Evolutionary conservation across 2,329 filamentous ascomycete species (phyloP).

Genomic region (Blastomyces percursus): DNA sequence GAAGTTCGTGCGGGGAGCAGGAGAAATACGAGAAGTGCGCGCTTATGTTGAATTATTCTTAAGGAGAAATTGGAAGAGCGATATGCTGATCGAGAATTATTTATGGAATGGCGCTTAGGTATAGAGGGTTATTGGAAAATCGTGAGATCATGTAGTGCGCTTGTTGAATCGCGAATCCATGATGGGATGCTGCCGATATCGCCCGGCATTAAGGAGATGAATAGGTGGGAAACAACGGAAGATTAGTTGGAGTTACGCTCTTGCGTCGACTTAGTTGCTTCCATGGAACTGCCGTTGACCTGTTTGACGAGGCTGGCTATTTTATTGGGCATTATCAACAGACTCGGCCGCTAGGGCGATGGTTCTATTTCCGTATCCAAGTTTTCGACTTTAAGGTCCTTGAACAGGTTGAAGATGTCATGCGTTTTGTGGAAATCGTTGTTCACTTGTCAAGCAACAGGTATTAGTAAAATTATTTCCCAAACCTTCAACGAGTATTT

Average conservation of each 20-base stretch:
- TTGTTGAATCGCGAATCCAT: slow-evolving; percentile 1
- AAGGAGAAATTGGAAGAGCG: not conserved
- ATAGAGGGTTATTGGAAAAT: not conserved
- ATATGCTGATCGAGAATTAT: not conserved
- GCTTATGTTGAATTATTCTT: slow-evolving; percentile 5
- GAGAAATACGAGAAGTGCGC: not conserved
- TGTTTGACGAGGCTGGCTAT: slow-evolving; percentile 5
- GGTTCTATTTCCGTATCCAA: slow-evolving; percentile 24
- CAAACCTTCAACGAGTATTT: not conserved
- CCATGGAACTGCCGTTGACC: not conserved
- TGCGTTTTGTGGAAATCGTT: slow-evolving; percentile 87
- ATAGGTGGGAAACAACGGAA: not conserved
- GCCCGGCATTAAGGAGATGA: not conserved
- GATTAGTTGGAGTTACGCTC: not conserved
- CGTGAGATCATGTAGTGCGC: not conserved
- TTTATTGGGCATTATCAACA: not conserved
- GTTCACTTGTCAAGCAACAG: slow-evolving; percentile 53
- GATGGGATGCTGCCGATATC: not conserved
- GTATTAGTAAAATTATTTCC: slow-evolving; percentile 16
- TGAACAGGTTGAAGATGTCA: slow-evolving; percentile 76
- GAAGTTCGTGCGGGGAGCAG: slow-evolving; percentile 18
- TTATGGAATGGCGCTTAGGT: not conserved
- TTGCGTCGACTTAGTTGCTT: not conserved
- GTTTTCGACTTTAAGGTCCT: slow-evolving; percentile 48
- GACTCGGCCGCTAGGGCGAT: slow-evolving; percentile 11